Conservation (phyloP, 192 early-diverging fungal species). For the Allomyces macrogynus region DNA sequence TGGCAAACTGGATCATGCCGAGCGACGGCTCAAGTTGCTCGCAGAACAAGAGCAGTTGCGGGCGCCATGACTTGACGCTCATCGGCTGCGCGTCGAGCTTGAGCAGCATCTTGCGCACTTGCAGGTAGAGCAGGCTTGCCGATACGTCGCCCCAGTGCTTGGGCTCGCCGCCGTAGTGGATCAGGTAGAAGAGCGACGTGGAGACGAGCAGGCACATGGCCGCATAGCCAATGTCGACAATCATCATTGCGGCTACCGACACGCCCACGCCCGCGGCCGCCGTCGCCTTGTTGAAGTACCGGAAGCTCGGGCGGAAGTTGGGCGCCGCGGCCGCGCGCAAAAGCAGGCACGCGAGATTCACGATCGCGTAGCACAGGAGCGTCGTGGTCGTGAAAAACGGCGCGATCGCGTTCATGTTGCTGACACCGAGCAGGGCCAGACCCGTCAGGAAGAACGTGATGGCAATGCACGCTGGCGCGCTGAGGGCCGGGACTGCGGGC, state of each 20-base stretch:
- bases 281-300: slow-evolving; percentile 42
- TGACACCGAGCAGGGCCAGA: slow-evolving; percentile 25
- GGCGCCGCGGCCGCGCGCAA: slow-evolving; percentile 41
- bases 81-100: slow-evolving; percentile 39
- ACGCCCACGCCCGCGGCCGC: slow-evolving; percentile 30
- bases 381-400: slow-evolving; percentile 42
- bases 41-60: slow-evolving; percentile 42
- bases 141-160: slow-evolving; percentile 53
- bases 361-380: slow-evolving; percentile 36
- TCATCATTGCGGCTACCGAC: slow-evolving; percentile 28
- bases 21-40: slow-evolving; percentile 33
- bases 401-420: slow-evolving; percentile 41
- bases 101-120: slow-evolving; percentile 47
- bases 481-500: slow-evolving; percentile 18
- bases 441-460: slow-evolving; percentile 29
- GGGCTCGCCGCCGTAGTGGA: slow-evolving; percentile 41
- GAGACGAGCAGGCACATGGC: slow-evolving; percentile 26
- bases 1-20: slow-evolving; percentile 41
- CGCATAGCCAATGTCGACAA: slow-evolving; percentile 27
- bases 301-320: slow-evolving; percentile 49
- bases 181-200: slow-evolving; percentile 32
- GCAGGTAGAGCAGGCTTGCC: slow-evolving; percentile 47
- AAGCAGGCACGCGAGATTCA: slow-evolving; percentile 43
- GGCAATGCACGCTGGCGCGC: slow-evolving; percentile 6
- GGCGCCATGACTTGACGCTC: slow-evolving; percentile 52